Conservation (phyloP, 192 early-diverging fungal species). For the Phycomyces nitens region DNA sequence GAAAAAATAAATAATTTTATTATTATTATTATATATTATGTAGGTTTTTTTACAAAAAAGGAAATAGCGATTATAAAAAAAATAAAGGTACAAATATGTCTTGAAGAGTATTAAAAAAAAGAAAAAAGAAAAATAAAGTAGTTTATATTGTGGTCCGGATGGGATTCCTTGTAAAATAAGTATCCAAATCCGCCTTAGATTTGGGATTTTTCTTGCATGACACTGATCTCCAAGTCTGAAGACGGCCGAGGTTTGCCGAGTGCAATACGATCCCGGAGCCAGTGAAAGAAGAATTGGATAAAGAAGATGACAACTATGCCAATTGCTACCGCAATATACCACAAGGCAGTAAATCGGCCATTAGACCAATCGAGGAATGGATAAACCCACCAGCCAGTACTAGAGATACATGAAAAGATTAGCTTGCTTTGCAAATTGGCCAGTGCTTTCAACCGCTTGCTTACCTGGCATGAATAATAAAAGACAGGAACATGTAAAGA, state of each 20-base stretch:
- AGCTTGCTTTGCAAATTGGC: background rate
- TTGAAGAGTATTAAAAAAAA: too few relatives aligned
- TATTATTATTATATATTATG: too few relatives aligned
- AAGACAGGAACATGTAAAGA: conserved; percentile 32
- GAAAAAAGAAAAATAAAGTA: background rate
- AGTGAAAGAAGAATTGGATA: conserved; percentile 23
- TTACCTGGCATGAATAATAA: conserved; percentile 32
- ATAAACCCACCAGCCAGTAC: conserved; percentile 33
- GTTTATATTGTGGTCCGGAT: too few relatives aligned
- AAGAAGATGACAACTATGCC: conserved; percentile 23
- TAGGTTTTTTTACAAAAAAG: too few relatives aligned
- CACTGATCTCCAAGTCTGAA: background rate
- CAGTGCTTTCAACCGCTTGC: background rate
- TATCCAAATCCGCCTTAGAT: background rate
- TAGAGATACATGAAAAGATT: conserved; percentile 2
- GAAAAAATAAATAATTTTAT: too few relatives aligned
- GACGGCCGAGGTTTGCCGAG: background rate
- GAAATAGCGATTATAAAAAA: too few relatives aligned
- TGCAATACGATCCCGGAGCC: conserved; percentile 28
- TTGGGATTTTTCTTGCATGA: background rate
- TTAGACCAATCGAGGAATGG: conserved; percentile 32
- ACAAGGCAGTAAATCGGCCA: conserved; percentile 23
- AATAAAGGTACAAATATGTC: too few relatives aligned
- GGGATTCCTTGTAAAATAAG: too few relatives aligned
- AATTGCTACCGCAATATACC: conserved; percentile 28